Base-by-base conservation (phyloP, 2,329 filamentous ascomycete genomes). In the Tolypocladium tundrense region DNA sequence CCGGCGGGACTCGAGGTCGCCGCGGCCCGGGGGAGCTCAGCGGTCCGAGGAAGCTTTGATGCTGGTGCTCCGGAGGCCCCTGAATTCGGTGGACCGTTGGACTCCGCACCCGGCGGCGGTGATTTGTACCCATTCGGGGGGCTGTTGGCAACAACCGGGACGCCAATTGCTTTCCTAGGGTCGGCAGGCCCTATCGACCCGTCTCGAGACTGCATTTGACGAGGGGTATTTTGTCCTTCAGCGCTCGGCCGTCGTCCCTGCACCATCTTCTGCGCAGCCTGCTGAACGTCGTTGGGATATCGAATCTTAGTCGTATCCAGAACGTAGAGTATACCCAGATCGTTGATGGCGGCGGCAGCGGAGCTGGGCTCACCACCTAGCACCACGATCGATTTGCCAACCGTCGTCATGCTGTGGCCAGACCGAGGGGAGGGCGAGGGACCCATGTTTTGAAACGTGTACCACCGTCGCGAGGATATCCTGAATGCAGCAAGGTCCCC, bases 401-500 rank as follows among this genome's bases (percentile, higher is more conserved):
- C 90, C 2, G 91, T 87, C 2, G 94, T 97, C 94, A 99, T 97
- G 72, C 91, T 97, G 72, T 99, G 94, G 1, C 94, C 94, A 19
- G 93, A 97, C 60, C 94, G 83, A 39, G 94, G 87, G 3, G 92
- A 97, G 0, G 94, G 94, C 1, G 92, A 95, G 3, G 92, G 92
- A 0, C 94, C 94, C 94, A 99, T 99, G 69, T 99, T 99, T 69
- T 99, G 94, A 74, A 99, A 99, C 41, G 94, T 99, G 72, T 97
- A 99, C 94, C 94, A 99, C 60, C 94, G 85, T 63, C 90, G 86
- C 13, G 91, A 91, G 1, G 88, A 85, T 59, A 85, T 84, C 56
- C 81, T 75, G 66, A 85, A 85, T 1, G 94, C 94, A 2, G 94
- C 93, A 50, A 99, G 79, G 72, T 99, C 94, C 40, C 93, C 94